Evolutionary conservation across 495 filamentous ascomycete genomes (phyloP).

Genomic region (Achaetomiella virescens): DNA sequence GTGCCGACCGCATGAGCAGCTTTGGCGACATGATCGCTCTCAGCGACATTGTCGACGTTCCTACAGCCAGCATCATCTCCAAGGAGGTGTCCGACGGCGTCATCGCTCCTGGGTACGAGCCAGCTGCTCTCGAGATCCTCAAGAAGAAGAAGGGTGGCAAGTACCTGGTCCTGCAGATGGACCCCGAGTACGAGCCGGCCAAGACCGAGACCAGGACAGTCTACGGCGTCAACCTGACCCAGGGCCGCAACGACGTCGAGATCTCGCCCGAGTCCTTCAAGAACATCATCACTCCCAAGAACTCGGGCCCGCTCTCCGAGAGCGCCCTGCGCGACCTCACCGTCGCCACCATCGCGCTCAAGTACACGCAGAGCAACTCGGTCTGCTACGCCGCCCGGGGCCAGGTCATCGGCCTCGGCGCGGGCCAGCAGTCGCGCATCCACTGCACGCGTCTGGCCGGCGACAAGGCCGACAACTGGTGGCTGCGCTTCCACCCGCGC

Average conservation of each 20-base stretch:
- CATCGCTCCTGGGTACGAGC: slow-evolving; percentile 79
- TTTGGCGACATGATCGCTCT: slow-evolving; percentile 96
- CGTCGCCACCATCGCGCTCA: slow-evolving; percentile 91
- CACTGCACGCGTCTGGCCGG: slow-evolving; percentile 98
- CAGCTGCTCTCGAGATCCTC: slow-evolving; percentile 80
- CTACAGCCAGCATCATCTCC: slow-evolving; percentile 93
- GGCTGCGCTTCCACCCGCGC: slow-evolving; percentile 92
- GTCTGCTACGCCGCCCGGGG: slow-evolving; percentile 96
- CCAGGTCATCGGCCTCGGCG: slow-evolving; percentile 89
- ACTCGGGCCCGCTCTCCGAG: slow-evolving; percentile 63
- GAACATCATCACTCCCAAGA: slow-evolving; percentile 77
- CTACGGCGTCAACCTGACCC: slow-evolving; percentile 77
- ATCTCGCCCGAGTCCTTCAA: slow-evolving; percentile 82
- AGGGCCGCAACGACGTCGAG: slow-evolving; percentile 85
- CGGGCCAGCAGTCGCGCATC: slow-evolving; percentile 94
- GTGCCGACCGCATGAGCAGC: slow-evolving; percentile 93
- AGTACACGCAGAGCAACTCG: slow-evolving; percentile 98
- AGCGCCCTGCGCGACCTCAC: slow-evolving; percentile 83
- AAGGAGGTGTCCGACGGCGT: slow-evolving; percentile 97
- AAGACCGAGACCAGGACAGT: slow-evolving; percentile 73
- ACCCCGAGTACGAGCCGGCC: slow-evolving; percentile 74
- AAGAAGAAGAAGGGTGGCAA: slow-evolving; percentile 98
- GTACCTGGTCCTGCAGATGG: slow-evolving; percentile 93
- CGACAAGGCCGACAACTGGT: slow-evolving; percentile 99
- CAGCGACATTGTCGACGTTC: slow-evolving; percentile 78